phyloP scores from a whole-genome alignment of 1,284 basidiomycete genomes.

The Calocybe gambosa region DNA sequence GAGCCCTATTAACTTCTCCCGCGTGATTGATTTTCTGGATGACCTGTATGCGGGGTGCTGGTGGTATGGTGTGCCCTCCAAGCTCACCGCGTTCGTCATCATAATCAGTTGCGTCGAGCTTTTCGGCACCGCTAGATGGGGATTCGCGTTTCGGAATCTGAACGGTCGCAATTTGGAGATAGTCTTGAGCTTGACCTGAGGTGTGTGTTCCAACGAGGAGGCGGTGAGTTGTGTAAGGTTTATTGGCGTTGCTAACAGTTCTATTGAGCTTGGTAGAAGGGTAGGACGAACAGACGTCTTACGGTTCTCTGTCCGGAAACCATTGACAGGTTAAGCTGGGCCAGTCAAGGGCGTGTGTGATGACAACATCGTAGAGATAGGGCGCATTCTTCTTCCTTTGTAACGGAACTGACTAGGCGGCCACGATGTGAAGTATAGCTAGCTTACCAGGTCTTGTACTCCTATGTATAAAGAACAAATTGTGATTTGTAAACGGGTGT shows the following conservation, averaged over 20 bases:
- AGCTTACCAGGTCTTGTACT: constrained; percentile 76
- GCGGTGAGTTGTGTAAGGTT: constrained; percentile 89
- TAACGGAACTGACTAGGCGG: constrained; percentile 4
- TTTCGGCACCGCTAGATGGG: constrained; percentile 52
- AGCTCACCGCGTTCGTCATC: constrained; percentile 93
- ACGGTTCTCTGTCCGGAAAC: constrained; percentile 97
- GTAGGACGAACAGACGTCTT: constrained; percentile 25
- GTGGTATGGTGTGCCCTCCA: constrained; percentile 77
- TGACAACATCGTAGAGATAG: constrained; percentile 95
- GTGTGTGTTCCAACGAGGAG: constrained; percentile 97
- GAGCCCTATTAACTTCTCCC: constrained; percentile 94
- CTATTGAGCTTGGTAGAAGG: constrained; percentile 2
- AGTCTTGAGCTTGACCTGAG: constrained; percentile 91
- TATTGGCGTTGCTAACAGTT: constrained; percentile 55
- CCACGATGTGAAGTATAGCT: not conserved
- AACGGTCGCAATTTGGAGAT: constrained; percentile 93
- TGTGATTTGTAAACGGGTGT: not conserved
- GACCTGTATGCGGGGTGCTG: constrained; percentile 79
- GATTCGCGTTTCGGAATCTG: constrained; percentile 81
- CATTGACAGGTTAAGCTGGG: constrained; percentile 97
- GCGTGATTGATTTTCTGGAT: constrained; percentile 95
- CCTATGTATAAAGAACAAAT: constrained; percentile 33
- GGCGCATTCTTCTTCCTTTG: constrained; percentile 95
- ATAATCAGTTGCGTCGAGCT: constrained; percentile 76
- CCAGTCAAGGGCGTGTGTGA: constrained; percentile 98